phyloP scores from a whole-genome alignment of 192 early-diverging fungal species.

The Mortierella alpina region DNA sequence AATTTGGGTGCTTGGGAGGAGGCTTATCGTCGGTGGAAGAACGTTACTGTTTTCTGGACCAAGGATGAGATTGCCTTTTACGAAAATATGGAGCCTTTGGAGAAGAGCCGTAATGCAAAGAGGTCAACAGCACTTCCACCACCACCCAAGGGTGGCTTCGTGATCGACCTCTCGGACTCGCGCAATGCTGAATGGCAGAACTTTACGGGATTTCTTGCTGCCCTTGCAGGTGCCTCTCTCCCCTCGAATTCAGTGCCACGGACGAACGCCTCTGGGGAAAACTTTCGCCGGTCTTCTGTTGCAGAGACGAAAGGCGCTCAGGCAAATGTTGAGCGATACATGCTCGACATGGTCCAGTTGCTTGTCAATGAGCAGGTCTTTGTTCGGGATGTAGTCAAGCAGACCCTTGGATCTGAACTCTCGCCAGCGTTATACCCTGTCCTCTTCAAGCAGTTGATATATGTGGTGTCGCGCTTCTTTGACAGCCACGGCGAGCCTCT shows the following conservation, averaged over 20 bases:
- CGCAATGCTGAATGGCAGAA: slow-evolving; percentile 77
- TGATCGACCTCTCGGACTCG: slow-evolving; percentile 31
- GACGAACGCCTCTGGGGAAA: slow-evolving; percentile 38
- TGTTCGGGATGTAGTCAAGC: slow-evolving; percentile 80
- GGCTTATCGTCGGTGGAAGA: slow-evolving; percentile 79
- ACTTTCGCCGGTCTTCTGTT: slow-evolving; percentile 26
- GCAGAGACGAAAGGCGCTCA: slow-evolving; percentile 53
- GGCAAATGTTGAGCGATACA: slow-evolving; percentile 73
- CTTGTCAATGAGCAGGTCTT: slow-evolving; percentile 78
- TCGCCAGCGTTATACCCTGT: slow-evolving; percentile 71
- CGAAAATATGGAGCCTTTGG: slow-evolving; percentile 46
- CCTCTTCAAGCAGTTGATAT: slow-evolving; percentile 67
- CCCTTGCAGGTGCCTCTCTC: slow-evolving; percentile 78
- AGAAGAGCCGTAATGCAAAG: slow-evolving; percentile 54
- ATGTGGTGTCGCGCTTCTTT: slow-evolving; percentile 70
- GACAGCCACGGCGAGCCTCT: slow-evolving; percentile 66
- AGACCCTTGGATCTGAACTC: slow-evolving; percentile 84
- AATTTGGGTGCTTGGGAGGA: slow-evolving; percentile 89
- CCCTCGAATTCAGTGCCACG: slow-evolving; percentile 22
- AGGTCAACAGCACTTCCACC: slow-evolving; percentile 34
- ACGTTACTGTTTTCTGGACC: slow-evolving; percentile 61
- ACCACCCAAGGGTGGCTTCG: slow-evolving; percentile 42
- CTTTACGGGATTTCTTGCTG: slow-evolving; percentile 85
- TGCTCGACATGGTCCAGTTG: slow-evolving; percentile 78
- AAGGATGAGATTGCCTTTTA: slow-evolving; percentile 55